phyloP scores from a whole-genome alignment of 345 rosid species.

The Carallia pectinifolia region DNA sequence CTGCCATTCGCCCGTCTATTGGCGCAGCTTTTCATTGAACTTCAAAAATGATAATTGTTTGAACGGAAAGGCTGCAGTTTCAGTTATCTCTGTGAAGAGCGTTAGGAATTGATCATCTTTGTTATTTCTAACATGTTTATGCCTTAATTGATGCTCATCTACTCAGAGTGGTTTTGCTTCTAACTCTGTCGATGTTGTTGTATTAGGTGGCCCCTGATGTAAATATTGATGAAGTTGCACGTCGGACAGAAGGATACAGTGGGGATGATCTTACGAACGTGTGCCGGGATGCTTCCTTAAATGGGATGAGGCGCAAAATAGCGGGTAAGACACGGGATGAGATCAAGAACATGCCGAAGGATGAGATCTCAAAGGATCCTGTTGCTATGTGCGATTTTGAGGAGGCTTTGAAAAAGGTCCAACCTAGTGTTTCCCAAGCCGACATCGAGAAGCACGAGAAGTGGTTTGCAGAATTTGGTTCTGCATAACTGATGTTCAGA shows the following conservation, averaged over 20 bases:
- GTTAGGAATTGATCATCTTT: background rate
- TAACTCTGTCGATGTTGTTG: background rate
- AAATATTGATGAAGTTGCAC: constrained; percentile 85
- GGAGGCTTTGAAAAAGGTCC: constrained; percentile 92
- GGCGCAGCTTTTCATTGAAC: no score
- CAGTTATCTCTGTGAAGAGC: background rate
- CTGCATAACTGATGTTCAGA: constrained; percentile 47
- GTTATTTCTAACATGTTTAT: no score
- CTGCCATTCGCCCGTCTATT: no score
- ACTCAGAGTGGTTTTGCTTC: background rate
- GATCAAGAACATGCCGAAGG: constrained; percentile 98
- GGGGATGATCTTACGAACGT: constrained; percentile 99
- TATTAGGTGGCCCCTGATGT: constrained; percentile 85
- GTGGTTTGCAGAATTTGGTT: constrained; percentile 94
- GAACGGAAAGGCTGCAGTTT: background rate
- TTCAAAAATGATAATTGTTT: background rate
- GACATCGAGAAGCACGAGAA: constrained; percentile 98
- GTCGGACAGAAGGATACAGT: constrained; percentile 90
- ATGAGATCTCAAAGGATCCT: constrained; percentile 95
- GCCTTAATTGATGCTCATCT: background rate
- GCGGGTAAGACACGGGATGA: constrained; percentile 98
- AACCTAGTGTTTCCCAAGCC: constrained; percentile 82
- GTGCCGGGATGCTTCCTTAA: constrained; percentile 96
- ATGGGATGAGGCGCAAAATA: constrained; percentile 99
- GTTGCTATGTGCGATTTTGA: constrained; percentile 99